Evolutionary conservation across 108 stramenopile species (phyloP), one percentile per base, ranked within the genome.

Genomic region (Conticribra weissflogii): DNA sequence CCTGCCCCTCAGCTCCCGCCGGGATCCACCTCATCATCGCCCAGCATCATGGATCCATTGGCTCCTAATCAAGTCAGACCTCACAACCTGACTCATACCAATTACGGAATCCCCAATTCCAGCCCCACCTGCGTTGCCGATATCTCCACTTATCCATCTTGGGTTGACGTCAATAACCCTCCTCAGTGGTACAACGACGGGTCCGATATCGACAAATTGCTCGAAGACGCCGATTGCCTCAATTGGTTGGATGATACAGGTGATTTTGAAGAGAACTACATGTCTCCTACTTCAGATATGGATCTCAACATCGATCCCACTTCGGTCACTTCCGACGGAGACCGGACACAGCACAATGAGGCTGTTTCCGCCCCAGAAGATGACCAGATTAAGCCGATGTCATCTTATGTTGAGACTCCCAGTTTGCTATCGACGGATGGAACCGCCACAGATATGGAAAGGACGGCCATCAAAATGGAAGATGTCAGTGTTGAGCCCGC

Each of bases 101-200:
- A 58, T 17, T 49, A 56, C 28, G 18, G 44, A 19, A 21, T 71
- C 12, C 49, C 66, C 31, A 71, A 57, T 36, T 53, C 59, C 7
- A 89, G 88, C 17, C 94, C 94, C 31, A 89, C 89, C 3, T 88
- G 94, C 25, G 94, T 95, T 14, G 54, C 81, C 16, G 94, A 95
- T 58, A 50, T 86, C 33, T 46, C 82, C 4, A 50, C 82, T 30
- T 90, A 85, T 52, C 89, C 93, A 16, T 79, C 85, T 8, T 95
- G 91, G 91, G 85, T 89, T 19, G 90, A 92, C 74, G 74, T 76
- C 76, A 88, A 88, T 66, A 90, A 92, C 30, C 79, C 86, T 44
- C 94, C 94, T 28, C 69, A 85, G 33, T 95, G 94, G 94, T 95
- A 95, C 58, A 71, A 86, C 30, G 86, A 91, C 61, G 94, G 94